phyloP scores from a whole-genome alignment of 495 filamentous ascomycete species.

The Penicillium ochrochloron region DNA sequence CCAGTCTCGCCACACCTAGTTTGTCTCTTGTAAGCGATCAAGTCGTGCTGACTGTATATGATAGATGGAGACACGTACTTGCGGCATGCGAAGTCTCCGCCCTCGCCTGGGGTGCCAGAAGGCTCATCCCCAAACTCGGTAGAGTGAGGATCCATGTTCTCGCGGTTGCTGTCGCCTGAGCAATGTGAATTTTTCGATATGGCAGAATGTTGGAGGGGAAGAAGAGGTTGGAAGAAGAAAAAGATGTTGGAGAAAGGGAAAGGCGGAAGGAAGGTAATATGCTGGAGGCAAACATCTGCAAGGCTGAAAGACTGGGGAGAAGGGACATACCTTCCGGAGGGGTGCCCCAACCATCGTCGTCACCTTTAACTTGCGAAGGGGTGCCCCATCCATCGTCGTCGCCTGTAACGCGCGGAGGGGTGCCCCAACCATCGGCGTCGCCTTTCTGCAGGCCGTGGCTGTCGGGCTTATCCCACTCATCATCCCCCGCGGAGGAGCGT shows the following conservation, averaged over 20 bases:
- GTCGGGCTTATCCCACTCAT: neutral
- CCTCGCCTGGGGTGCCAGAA: neutral
- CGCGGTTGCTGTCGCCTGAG: neutral
- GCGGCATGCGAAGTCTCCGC: constrained; percentile 44
- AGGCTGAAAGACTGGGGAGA: too few relatives aligned
- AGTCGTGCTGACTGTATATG: neutral
- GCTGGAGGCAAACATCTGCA: neutral
- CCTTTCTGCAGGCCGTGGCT: neutral
- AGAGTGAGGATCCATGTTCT: neutral
- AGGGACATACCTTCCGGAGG: neutral
- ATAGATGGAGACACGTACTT: constrained; percentile 43
- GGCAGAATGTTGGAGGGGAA: neutral
- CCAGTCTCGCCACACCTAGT: constrained; percentile 56
- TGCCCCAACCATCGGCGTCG: neutral
- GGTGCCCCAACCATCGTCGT: neutral
- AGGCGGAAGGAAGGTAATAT: neutral
- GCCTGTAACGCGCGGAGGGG: neutral
- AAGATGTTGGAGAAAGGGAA: neutral
- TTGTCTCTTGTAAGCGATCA: constrained; percentile 11
- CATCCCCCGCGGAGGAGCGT: neutral
- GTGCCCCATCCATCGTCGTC: too few relatives aligned
- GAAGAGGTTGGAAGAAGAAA: neutral
- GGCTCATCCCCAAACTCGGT: constrained; percentile 7
- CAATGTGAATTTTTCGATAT: neutral
- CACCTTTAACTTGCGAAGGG: neutral